Evolutionary conservation across 2,329 filamentous ascomycete species (phyloP).

Genomic region (Neopestalotiopsis rosae): DNA sequence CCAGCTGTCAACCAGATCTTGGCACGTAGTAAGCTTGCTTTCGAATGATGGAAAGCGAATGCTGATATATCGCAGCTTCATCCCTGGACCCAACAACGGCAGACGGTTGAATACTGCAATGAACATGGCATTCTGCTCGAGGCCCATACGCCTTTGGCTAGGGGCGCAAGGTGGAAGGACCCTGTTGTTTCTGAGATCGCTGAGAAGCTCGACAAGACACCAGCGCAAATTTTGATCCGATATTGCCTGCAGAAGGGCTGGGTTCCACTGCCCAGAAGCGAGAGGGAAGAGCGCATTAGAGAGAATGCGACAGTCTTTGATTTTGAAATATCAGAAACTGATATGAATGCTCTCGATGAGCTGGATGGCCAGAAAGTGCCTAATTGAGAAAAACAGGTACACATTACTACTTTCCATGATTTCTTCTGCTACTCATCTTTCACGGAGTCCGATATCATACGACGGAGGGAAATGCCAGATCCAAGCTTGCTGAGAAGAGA

Average conservation of each 20-base stretch:
- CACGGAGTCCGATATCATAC: too few species aligned
- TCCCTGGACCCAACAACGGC: slow-evolving; percentile 67
- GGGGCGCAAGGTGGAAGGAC: slow-evolving; percentile 67
- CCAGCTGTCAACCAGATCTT: slow-evolving; percentile 66
- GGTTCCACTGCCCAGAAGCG: slow-evolving; percentile 72
- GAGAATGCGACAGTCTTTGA: slow-evolving; percentile 66
- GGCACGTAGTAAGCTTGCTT: slow-evolving; percentile 43
- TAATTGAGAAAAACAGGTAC: not conserved
- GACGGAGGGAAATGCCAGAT: too few species aligned
- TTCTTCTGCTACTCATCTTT: too few species aligned
- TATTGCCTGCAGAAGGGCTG: slow-evolving; percentile 74
- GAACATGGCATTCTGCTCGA: slow-evolving; percentile 56
- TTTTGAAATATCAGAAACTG: slow-evolving; percentile 61
- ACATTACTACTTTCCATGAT: too few species aligned
- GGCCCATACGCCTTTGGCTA: slow-evolving; percentile 60
- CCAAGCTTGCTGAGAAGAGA: too few species aligned
- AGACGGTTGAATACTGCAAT: slow-evolving; percentile 63
- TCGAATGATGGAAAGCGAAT: not conserved
- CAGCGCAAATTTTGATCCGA: slow-evolving; percentile 70
- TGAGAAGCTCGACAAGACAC: slow-evolving; percentile 62
- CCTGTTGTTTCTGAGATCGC: slow-evolving; percentile 60
- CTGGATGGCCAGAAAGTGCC: slow-evolving; percentile 41
- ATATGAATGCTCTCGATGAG: slow-evolving; percentile 60
- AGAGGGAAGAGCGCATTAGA: slow-evolving; percentile 61
- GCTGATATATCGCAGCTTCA: slow-evolving; percentile 57